Base-by-base conservation (phyloP, 257 asterid species). In the Catharanthus roseus region DNA sequence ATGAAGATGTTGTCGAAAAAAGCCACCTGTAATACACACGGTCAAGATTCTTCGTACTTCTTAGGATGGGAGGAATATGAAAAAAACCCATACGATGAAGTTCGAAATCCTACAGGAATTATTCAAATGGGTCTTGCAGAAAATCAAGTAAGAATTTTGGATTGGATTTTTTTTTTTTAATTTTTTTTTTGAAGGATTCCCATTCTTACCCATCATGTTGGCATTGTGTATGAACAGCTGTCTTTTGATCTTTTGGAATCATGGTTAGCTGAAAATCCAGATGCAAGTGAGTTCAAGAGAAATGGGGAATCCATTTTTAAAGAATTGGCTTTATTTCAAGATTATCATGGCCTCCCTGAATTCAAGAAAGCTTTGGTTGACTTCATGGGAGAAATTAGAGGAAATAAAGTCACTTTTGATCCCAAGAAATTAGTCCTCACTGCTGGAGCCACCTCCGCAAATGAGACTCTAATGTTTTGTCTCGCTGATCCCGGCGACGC, bases 401-500 rank as follows among this genome's bases (percentile, higher is more conserved):
- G 93, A 34, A 90, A 84, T 82, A 90, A 78, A 69, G 91, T 85
- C 65, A 72, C 34, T 68, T 85, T 90, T 49, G 81, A 86, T 21
- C 69, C 93, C 0, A 77, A 75, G 63, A 88, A 88, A 31, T 78
- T 90, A 0, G 93, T 90, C 21, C 84, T 90, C 61, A 85, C 90
- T 2, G 97, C 95, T 15, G 95, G 95, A 29, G 88, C 97, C 66
- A 90, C 97, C 33, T 84, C 93, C 1, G 95, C 97, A 3, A 86
- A 86, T 38, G 97, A 90, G 75, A 79, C 87, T 1, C 86, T 90
- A 69, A 76, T 84, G 55, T 90, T 90, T 65, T 90, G 93, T 82
- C 78, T 90, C 1, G 96, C 91, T 12, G 88, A 90, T 0, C 87
- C 86, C 19, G 93, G 95, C 44, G 93, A 90, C 10, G 93, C 95